phyloP scores from a whole-genome alignment of 2,329 filamentous ascomycete species.

The Colletotrichum destructivum region DNA sequence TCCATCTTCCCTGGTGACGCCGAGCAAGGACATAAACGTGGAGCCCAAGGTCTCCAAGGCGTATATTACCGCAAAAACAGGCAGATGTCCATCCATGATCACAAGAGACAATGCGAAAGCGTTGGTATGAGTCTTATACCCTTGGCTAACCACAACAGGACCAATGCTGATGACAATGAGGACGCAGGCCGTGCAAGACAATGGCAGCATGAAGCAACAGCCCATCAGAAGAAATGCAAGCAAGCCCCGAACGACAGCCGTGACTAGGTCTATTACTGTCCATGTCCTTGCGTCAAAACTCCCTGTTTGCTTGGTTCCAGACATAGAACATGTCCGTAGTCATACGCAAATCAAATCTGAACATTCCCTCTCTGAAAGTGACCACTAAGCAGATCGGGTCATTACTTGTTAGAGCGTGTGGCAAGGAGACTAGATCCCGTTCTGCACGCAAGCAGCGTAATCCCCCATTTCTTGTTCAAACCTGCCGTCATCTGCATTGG shows the following conservation, averaged over 20 bases:
- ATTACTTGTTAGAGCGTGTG: not conserved
- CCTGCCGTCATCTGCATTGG: not conserved
- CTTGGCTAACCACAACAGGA: not conserved
- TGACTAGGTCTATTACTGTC: not conserved
- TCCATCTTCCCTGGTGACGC: not conserved
- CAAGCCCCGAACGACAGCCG: not conserved
- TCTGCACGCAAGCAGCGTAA: not conserved
- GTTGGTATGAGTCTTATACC: not conserved
- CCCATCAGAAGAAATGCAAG: not conserved
- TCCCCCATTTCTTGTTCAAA: not conserved
- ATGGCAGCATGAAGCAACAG: not conserved
- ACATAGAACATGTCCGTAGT: not conserved
- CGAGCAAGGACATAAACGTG: not conserved
- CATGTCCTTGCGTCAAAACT: not conserved
- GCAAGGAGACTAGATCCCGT: not conserved
- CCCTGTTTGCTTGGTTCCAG: too few species aligned
- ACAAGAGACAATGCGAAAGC: not conserved
- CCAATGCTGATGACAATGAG: not conserved
- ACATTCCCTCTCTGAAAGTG: not conserved
- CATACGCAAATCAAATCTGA: not conserved
- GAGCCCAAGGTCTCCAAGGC: not conserved
- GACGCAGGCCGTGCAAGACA: not conserved
- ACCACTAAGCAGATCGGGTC: not conserved
- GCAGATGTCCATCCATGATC: not conserved
- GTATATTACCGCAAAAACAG: slow-evolving; percentile 1